Evolutionary conservation across 2,329 filamentous ascomycete species (phyloP).

Genomic region (Fusarium liriodendri): DNA sequence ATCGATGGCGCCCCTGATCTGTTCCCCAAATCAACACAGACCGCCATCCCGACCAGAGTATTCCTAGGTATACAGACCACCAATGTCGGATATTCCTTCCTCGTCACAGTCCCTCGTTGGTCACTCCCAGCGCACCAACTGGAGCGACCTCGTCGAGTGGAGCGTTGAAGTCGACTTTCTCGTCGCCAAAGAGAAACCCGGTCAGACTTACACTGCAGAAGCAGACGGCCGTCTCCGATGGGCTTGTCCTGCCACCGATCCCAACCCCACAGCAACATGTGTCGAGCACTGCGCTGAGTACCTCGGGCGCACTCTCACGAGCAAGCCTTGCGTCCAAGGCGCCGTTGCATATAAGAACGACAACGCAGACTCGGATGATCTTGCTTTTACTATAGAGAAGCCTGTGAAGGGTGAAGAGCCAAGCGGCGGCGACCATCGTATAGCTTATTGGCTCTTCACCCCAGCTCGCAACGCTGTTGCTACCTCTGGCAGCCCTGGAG

Average conservation of each 20-base stretch:
- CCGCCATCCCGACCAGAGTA: neutral
- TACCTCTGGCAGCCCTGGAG: conserved; percentile 22
- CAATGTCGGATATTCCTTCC: neutral
- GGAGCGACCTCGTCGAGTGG: conserved; percentile 21
- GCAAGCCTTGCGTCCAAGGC: neutral
- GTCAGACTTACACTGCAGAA: neutral
- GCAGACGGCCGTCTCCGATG: conserved; percentile 9
- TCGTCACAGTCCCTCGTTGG: neutral
- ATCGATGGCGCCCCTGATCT: neutral
- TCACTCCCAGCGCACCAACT: neutral
- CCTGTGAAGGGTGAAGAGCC: neutral
- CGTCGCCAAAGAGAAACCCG: conserved; percentile 32
- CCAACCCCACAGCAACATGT: conserved; percentile 17
- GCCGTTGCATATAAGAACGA: conserved; percentile 16
- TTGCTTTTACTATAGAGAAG: neutral
- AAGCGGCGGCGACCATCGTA: neutral
- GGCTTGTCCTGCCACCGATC: conserved; percentile 28
- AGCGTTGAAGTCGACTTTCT: conserved; percentile 40
- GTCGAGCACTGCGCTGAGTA: conserved; percentile 19
- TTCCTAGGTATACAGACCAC: neutral
- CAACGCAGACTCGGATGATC: neutral
- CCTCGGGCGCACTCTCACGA: neutral
- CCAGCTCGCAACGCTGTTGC: conserved; percentile 21
- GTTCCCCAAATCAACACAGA: neutral
- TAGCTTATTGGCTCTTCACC: conserved; percentile 24